A percentile compares a stretch with the other conserved stretches of the same genome.
phyloP scores from a whole-genome alignment of 2,329 filamentous ascomycete species.

The Hypoxylon sp. region DNA sequence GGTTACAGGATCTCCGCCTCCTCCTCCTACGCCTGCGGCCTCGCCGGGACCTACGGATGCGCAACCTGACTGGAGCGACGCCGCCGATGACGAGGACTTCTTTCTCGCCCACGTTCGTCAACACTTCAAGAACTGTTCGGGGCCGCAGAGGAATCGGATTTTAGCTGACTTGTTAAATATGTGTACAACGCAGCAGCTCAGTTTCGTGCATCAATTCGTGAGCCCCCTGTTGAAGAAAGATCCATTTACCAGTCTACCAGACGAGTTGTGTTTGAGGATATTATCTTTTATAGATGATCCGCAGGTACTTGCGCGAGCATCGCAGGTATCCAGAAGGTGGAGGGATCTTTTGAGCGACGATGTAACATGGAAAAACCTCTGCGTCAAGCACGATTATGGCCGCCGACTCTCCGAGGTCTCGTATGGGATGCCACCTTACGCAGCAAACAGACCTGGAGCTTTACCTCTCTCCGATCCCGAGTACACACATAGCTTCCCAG shows the following conservation, averaged over 20 bases:
- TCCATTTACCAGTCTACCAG: slow-evolving; percentile 91
- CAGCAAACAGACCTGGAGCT: slow-evolving; percentile 53
- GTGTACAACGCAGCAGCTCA: slow-evolving; percentile 94
- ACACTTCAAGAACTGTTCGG: slow-evolving; percentile 83
- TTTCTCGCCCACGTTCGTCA: slow-evolving; percentile 84
- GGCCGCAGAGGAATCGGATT: slow-evolving; percentile 82
- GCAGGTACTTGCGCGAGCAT: slow-evolving; percentile 91
- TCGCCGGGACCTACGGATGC: slow-evolving; percentile 74
- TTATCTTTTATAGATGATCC: slow-evolving; percentile 98
- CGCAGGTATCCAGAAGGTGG: slow-evolving; percentile 97
- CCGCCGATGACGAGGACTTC: slow-evolving; percentile 84
- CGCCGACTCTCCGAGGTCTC: slow-evolving; percentile 69
- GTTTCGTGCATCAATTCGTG: slow-evolving; percentile 96
- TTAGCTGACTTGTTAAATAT: slow-evolving; percentile 91
- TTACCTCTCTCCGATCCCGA: slow-evolving; percentile 55
- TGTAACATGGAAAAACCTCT: slow-evolving; percentile 98
- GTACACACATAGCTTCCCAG: slow-evolving; percentile 63
- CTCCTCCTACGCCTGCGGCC: slow-evolving; percentile 75
- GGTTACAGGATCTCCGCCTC: slow-evolving; percentile 73
- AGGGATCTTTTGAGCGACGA: slow-evolving; percentile 94
- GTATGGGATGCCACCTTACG: slow-evolving; percentile 53
- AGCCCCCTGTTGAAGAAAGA: slow-evolving; percentile 96
- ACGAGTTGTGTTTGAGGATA: slow-evolving; percentile 92
- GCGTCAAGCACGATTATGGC: slow-evolving; percentile 93
- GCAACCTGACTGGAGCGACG: slow-evolving; percentile 81